Conservation (phyloP, 2,329 filamentous ascomycete genomes). For the Fusarium concolor region DNA sequence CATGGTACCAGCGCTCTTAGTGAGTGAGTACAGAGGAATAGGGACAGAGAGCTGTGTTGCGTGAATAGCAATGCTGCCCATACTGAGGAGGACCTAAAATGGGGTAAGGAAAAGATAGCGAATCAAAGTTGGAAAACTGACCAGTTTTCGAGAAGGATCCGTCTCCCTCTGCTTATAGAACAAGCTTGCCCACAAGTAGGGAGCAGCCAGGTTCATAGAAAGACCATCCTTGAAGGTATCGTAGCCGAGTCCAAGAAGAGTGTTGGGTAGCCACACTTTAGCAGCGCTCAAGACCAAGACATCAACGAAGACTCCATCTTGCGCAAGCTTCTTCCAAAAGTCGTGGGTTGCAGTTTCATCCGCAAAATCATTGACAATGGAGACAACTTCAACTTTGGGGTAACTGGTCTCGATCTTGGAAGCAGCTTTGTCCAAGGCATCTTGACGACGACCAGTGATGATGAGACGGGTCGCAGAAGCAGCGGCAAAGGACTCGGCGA, state of each 20-base stretch:
- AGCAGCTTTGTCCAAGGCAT: neutral
- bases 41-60: neutral
- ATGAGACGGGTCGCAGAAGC: slow-evolving; percentile 54
- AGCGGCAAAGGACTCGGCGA: slow-evolving; percentile 61
- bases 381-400: neutral
- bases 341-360: slow-evolving; percentile 20
- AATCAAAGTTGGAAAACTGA: neutral
- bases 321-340: slow-evolving; percentile 47
- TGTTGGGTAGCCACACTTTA: slow-evolving; percentile 15
- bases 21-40: slow-evolving; percentile 49
- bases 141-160: neutral
- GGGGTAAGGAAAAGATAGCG: neutral
- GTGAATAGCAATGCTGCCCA: slow-evolving; percentile 5
- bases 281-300: slow-evolving; percentile 49
- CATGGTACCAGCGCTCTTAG: slow-evolving; percentile 53
- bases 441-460: slow-evolving; percentile 54
- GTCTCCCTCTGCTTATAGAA: slow-evolving; percentile 7
- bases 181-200: neutral
- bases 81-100: neutral
- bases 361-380: slow-evolving; percentile 3
- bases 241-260: slow-evolving; percentile 6
- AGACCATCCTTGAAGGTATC: slow-evolving; percentile 4
- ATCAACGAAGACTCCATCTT: slow-evolving; percentile 39
- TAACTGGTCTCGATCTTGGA: neutral
- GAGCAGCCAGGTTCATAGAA: neutral